phyloP scores from a whole-genome alignment of 441 rosid genomes.

The Adansonia madagascariensis region DNA sequence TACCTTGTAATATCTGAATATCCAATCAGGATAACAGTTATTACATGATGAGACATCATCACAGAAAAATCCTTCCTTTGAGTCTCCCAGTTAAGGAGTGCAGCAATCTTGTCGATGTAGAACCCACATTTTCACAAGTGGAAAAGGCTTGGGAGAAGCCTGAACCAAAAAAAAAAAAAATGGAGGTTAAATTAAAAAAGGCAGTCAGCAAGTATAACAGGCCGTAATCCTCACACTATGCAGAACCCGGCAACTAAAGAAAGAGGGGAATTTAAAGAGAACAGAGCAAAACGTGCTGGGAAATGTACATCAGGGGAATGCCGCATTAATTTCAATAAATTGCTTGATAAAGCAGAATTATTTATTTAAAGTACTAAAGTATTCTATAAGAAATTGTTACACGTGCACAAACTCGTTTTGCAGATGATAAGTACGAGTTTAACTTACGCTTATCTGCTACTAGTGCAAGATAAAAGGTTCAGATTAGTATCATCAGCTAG shows the following conservation, averaged over 20 bases:
- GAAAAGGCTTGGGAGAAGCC: conserved; percentile 63
- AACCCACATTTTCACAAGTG: conserved; percentile 96
- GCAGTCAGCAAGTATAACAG: neutral
- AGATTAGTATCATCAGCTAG: neutral
- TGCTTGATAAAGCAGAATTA: neutral
- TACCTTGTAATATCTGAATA: conserved; percentile 82
- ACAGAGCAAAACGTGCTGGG: neutral
- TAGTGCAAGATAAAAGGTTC: neutral
- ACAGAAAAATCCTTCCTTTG: conserved; percentile 93
- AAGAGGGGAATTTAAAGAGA: neutral
- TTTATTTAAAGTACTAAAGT: neutral
- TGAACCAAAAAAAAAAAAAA: conserved; percentile 39
- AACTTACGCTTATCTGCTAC: neutral
- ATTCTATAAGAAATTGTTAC: neutral
- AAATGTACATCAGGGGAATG: neutral
- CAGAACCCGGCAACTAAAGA: neutral
- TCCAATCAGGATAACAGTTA: conserved; percentile 70
- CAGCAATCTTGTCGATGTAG: conserved; percentile 73
- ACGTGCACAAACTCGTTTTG: neutral
- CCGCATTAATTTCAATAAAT: neutral
- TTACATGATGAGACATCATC: conserved; percentile 97
- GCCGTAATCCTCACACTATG: neutral
- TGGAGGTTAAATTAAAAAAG: neutral
- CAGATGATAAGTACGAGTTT: neutral
- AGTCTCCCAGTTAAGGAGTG: conserved; percentile 90